Base-by-base conservation (phyloP, 257 asterid genomes). In the Solanum appendiculatum region DNA sequence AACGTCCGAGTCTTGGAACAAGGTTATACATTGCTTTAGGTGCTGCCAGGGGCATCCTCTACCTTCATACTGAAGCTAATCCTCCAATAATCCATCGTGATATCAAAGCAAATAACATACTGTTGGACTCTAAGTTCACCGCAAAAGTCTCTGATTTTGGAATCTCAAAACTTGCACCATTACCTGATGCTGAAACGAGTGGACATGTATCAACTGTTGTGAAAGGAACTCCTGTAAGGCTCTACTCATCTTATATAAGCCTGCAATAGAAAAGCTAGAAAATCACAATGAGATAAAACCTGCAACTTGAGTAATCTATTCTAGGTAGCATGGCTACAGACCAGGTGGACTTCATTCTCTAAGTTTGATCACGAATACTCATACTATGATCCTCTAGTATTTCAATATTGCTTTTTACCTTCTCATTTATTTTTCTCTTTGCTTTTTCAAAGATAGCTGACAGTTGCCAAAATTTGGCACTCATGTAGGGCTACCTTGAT, bases 11-110 rank as follows among this genome's bases (percentile, higher is more conserved):
- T 81, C 85, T 81, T 81, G 85, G 85, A 48, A 48, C 29, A 9
- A 81, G 85, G 85, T 31, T 81, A 48, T 31, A 81, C 85, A 81
- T 81, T 81, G 85, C 85, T 9, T 81, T 81, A 81, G 85, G 85
- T 81, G 68, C 85, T 48, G 68, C 85, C 85, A 81, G 85, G 68
- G 85, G 85, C 20, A 31, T 81, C 64, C 68, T 81, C 44, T 81
- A 81, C 85, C 85, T 81, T 44, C 85, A 81, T 31, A 81, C 85
- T 81, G 85, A 81, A 48, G 85, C 85, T 48, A n/a, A 81, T 81
- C 85, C 85, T 46, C 85, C 85, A 48, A 81, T 81, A 48, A 81
- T 81, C 25, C 85, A 81, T 81, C 85, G 68, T 31, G 85, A 81
- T 31, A 33, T 81, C 85, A 81, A 81, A 60, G 85, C 85, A 81